Percentiles rank a stretch among this genome's conserved stretches.
These are phyloP conservation scores for Botryobasidium botryosum DNA, from an alignment of 768 basidiomycete genomes.

Conservation along the genomic window DNA sequence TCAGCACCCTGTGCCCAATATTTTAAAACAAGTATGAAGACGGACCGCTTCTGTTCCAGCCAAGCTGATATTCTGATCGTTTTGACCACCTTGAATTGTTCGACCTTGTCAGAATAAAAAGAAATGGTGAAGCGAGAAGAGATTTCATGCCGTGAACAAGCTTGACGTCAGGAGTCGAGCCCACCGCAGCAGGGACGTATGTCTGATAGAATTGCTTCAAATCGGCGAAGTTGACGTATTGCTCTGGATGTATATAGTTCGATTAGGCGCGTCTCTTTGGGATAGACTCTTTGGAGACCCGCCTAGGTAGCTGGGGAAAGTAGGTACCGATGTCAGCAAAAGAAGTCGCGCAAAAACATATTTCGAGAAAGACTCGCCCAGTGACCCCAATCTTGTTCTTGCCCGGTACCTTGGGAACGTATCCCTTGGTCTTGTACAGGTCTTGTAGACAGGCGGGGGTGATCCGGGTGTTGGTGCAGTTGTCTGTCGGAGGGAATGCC, in stretches of 20 bases:
- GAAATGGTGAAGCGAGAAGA: not conserved
- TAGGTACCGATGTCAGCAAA: not conserved
- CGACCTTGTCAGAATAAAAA: not conserved
- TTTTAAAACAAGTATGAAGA: not conserved
- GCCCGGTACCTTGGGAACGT: not conserved
- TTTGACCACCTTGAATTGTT: too few species aligned
- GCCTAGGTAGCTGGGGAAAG: not conserved
- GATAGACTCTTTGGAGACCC: not conserved
- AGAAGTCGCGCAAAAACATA: too few species aligned
- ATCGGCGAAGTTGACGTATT: conserved; percentile 7
- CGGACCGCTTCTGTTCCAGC: conserved; percentile 1
- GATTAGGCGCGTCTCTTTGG: too few species aligned
- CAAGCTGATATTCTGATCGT: not conserved
- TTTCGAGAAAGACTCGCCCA: not conserved
- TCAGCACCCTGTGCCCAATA: not conserved
- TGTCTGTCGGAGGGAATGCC: not conserved
- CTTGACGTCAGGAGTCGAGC: conserved; percentile 3
- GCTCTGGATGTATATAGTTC: conserved; percentile 7
- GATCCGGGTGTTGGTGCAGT: conserved; percentile 2
- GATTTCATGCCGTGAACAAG: not conserved
- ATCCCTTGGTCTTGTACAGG: conserved; percentile 3
- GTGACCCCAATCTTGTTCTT: conserved; percentile 2
- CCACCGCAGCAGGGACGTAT: conserved; percentile 2
- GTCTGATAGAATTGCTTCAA: conserved; percentile 3
- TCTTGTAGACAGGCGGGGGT: too few species aligned